These are phyloP conservation scores for Litsea cubeba DNA, from an alignment of 164 flowering plant species.

Conservation along the genomic window DNA sequence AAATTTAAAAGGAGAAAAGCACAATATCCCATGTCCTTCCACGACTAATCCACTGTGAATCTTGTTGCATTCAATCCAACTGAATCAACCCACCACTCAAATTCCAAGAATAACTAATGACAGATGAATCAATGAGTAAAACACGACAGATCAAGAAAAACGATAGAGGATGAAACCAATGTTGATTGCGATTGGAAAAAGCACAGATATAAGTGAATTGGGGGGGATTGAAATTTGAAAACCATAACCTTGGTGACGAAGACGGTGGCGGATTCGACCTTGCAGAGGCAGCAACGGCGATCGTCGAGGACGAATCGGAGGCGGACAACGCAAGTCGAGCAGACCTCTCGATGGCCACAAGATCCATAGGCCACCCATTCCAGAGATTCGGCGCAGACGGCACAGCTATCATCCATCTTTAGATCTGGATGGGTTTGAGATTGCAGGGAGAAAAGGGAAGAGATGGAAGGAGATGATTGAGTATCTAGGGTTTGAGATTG, in stretches of 20 bases:
- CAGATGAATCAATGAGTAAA: neutral
- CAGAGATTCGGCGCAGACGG: conserved; percentile 82
- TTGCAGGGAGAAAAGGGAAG: too few relatives aligned
- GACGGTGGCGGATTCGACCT: conserved; percentile 52
- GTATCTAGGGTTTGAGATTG: too few relatives aligned
- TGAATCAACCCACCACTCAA: neutral
- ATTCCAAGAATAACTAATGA: neutral
- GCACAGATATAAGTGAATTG: neutral
- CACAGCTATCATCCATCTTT: conserved; percentile 87
- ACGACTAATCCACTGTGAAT: too few relatives aligned
- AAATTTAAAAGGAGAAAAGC: too few relatives aligned
- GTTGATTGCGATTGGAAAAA: neutral
- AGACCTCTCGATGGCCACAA: conserved; percentile 86
- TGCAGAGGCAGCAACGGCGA: conserved; percentile 86
- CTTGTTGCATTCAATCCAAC: neutral
- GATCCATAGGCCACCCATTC: conserved; percentile 94
- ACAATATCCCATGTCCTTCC: too few relatives aligned
- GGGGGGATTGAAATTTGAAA: conserved; percentile 6
- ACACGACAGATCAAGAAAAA: neutral
- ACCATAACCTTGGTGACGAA: conserved; percentile 87
- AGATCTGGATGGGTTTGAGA: too few relatives aligned
- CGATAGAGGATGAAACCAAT: neutral
- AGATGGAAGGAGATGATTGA: too few relatives aligned
- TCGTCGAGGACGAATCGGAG: conserved; percentile 88
- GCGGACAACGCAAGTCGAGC: conserved; percentile 92